Evolutionary conservation across 495 filamentous ascomycete species (phyloP), one percentile per base, ranked within the genome.

Genomic region (Poronia punctata): DNA sequence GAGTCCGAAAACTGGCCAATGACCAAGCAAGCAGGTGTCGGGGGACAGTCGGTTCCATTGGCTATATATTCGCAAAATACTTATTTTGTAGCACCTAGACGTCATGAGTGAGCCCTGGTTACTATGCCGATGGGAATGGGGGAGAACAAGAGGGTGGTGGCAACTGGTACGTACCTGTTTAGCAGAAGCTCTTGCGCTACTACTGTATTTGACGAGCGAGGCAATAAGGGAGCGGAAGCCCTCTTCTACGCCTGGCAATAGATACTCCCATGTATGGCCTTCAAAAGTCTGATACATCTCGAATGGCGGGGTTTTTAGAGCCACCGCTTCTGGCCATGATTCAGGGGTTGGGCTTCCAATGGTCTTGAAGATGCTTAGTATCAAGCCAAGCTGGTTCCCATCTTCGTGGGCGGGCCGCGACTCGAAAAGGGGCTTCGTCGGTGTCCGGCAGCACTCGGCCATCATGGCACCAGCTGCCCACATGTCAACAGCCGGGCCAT

Each of bases 391-490:
- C 61, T 99, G 93, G 54, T 86, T 97, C 1, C 92, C 92, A 26
- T 95, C 67, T 37, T 88, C 86, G 18, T 87, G 84, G 2, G 80
- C 77, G 49, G 64, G 46, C 7, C 65, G 65, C 3, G 67, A 74
- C 40, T 94, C 85, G 48, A 99, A 97, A 2, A 97, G 67, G 11
- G 80, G 63, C 32, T 64, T 62, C 35, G 54, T 76, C 38, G 38
- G 72, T 56, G 57, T 77, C 7, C 63, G 58, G 26, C 71, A 64
- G 47, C 72, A 77, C 54, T 80, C 88, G 2, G 88, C 87, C 4
- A 88, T 79, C 21, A 93, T 82, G 48, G 81, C 81, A 1, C 92
- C 92, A 2, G 86, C 81, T 4, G 83, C 84, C 92, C 92, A 99
- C 48, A 95, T 75, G 66, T 99, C 92, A 6, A 97, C 65, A 5